These are phyloP conservation scores for Colletotrichum liaoningense DNA, from an alignment of 2,329 filamentous ascomycete genomes.

Conservation along the genomic window DNA sequence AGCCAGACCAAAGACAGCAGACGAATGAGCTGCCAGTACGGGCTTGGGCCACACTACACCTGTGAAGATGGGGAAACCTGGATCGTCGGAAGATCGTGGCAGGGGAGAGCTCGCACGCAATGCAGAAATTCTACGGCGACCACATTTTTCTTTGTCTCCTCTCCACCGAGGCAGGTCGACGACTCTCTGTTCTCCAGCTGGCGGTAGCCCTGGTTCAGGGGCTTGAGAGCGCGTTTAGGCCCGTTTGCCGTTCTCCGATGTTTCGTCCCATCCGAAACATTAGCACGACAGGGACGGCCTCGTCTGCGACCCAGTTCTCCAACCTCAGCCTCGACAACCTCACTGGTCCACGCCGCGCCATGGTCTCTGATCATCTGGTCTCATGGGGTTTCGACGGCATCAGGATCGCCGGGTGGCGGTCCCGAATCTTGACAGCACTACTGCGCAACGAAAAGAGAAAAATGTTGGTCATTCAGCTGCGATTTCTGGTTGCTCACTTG, in stretches of 20 bases:
- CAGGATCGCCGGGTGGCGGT: slow-evolving; percentile 8
- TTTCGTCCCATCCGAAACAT: slow-evolving; percentile 38
- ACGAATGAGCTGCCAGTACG: slow-evolving; percentile 17
- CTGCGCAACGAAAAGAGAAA: not conserved
- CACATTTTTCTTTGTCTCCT: not conserved
- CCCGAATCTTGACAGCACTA: not conserved
- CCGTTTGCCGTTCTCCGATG: slow-evolving; percentile 21
- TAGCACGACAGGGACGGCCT: slow-evolving; percentile 37
- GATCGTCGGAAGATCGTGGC: slow-evolving; percentile 33
- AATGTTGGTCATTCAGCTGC: not conserved
- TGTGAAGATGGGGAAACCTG: slow-evolving; percentile 35
- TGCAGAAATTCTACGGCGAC: not conserved
- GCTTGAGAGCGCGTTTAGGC: slow-evolving; percentile 12
- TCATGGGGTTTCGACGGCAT: not conserved
- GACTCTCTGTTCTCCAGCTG: not conserved
- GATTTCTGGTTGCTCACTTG: not conserved
- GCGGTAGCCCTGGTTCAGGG: not conserved
- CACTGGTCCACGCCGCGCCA: slow-evolving; percentile 36
- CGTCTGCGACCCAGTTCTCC: slow-evolving; percentile 2
- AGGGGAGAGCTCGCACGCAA: not conserved
- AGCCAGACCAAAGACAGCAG: not conserved
- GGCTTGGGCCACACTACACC: slow-evolving; percentile 2
- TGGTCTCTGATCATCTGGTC: slow-evolving; percentile 13
- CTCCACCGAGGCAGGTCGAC: not conserved
- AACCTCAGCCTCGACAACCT: slow-evolving; percentile 26